Evolutionary conservation across 805 yeast species (phyloP), one percentile per base, ranked within the genome.

Genomic region (Tetrapisispora fleetii): DNA sequence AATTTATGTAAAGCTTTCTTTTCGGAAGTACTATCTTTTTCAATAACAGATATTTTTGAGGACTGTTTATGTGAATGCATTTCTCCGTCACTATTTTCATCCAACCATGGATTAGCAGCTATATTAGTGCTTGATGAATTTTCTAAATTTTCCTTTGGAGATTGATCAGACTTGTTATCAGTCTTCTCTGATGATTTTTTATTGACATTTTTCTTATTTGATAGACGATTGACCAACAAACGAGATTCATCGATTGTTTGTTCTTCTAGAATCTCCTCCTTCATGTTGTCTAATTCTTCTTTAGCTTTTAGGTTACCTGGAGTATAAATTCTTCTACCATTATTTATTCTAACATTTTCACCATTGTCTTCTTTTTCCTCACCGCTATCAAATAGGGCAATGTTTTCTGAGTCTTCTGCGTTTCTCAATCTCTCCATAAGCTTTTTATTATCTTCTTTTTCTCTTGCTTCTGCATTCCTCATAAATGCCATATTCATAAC

Each of bases 401-500:
- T 58, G 36, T 75, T 82, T 17, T 67, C 73, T 24, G 76, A 79
- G 38, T 65, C 64, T 40, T 75, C 73, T 46, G 78, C 67, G 49
- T 75, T 65, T 54, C 76, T 76, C 48, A 87, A 60, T 43, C 71
- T 70, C 50, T 72, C 76, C 40, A 80, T 63, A 32, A 76, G 74
- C 50, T 73, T 72, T 46, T 72, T 66, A 63, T 87, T 90, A 40
- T 74, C 79, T 47, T 75, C 73, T 50, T 73, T 76, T 52, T 79
- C 77, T 54, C 81, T 76, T 48, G 80, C 81, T 52, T 83, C 95
- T 1, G 98, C 98, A 51, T 83, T 84, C 55, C 76, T 82, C 98
- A 91, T 91, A 65, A 91, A 91, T 55, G 90, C 95, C 98, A 93
- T 93, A 44, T 81, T 83, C 76, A 91, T 69, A 19, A 91, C 82